Percentiles rank a stretch among this genome's conserved stretches.
phyloP scores from a whole-genome alignment of 1,139 yeast genomes.

The Spathaspora sp. region DNA sequence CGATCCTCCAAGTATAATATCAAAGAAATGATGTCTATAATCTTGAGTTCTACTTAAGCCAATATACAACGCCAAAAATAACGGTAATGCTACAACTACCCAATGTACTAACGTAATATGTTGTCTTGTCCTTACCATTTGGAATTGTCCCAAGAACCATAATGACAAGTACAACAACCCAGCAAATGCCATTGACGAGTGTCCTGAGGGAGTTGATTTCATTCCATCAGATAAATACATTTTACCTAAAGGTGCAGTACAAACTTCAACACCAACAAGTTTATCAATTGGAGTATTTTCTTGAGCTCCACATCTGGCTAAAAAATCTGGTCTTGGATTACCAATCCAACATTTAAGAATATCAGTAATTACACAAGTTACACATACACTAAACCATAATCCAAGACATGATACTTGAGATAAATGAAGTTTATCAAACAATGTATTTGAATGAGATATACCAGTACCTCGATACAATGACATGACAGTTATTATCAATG shows the following conservation, averaged over 20 bases:
- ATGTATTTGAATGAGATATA: not conserved
- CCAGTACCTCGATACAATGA: conserved; percentile 6
- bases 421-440: conserved; percentile 14
- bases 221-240: conserved; percentile 38
- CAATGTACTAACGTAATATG: conserved; percentile 2
- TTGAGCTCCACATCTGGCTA: conserved; percentile 41
- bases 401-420: conserved; percentile 27
- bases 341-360: conserved; percentile 46
- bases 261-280: conserved; percentile 37
- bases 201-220: conserved; percentile 50
- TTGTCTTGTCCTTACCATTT: conserved; percentile 13
- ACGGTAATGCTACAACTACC: conserved; percentile 23
- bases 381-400: conserved; percentile 21
- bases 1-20: conserved; percentile 35
- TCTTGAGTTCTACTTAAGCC: conserved; percentile 43
- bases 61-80: conserved; percentile 34
- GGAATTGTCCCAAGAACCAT: conserved; percentile 43
- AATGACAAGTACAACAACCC: conserved; percentile 38
- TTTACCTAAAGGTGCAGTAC: conserved; percentile 41
- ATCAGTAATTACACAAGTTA: conserved; percentile 32
- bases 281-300: conserved; percentile 27
- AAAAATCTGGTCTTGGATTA: conserved; percentile 48
- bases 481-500: conserved; percentile 15
- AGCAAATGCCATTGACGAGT: conserved; percentile 43
- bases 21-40: conserved; percentile 46